A percentile compares a stretch with the other conserved stretches of the same genome.
These are phyloP conservation scores for Xylaria sp. DNA, from an alignment of 2,329 filamentous ascomycete species.

Conservation along the genomic window DNA sequence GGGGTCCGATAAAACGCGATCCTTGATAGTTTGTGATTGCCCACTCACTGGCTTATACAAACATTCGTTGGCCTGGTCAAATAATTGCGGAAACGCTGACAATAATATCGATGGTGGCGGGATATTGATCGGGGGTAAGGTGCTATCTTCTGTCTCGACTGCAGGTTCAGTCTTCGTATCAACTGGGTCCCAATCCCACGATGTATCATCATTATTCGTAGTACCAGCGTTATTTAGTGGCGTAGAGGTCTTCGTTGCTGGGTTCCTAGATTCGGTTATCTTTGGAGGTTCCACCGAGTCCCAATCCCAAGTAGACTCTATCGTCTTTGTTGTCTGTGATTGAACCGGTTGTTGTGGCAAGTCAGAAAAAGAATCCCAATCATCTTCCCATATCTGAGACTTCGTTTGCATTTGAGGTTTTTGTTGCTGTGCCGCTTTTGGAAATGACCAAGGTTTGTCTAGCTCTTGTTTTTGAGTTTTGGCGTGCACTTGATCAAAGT, in stretches of 20 bases:
- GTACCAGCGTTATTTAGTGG: conserved; percentile 10
- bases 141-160: conserved; percentile 46
- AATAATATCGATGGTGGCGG: conserved; percentile 88
- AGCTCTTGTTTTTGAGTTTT: conserved; percentile 50
- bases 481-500: conserved; percentile 62
- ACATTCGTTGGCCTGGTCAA: conserved; percentile 71
- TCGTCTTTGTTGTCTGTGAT: conserved; percentile 38
- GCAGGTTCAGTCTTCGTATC: conserved; percentile 49
- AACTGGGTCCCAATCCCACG: conserved; percentile 64
- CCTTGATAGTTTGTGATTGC: conserved; percentile 67
- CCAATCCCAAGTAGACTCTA: conserved; percentile 47
- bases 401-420: conserved; percentile 41
- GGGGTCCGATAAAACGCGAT: conserved; percentile 71
- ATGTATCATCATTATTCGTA: conserved; percentile 33
- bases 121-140: conserved; percentile 81
- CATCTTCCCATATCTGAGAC: conserved; percentile 51
- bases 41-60: conserved; percentile 74
- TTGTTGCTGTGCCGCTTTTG: conserved; percentile 61
- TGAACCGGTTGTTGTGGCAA: conserved; percentile 48
- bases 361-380: conserved; percentile 66
- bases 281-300: conserved; percentile 42
- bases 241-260: conserved; percentile 17
- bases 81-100: conserved; percentile 77
- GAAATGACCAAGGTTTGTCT: conserved; percentile 51
- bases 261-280: conserved; percentile 6